Conservation (phyloP, 1,284 basidiomycete genomes). For the Ustilago trichophora region DNA sequence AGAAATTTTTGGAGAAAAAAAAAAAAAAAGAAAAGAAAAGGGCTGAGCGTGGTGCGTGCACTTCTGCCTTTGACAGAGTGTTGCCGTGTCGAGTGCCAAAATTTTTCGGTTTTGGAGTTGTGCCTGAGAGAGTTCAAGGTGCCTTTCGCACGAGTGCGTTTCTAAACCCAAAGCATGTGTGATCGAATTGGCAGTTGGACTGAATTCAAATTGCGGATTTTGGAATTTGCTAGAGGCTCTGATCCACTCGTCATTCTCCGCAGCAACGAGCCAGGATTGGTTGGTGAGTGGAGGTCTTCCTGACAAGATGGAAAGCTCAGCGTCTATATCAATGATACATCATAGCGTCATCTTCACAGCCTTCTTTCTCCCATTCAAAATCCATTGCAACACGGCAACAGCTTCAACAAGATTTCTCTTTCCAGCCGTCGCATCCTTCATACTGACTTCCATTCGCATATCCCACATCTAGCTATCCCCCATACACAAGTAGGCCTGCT, state of each 20-base stretch:
- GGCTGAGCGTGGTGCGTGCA: background rate
- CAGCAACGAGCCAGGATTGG: background rate
- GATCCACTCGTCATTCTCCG: background rate
- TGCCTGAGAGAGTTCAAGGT: no score
- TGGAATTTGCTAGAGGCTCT: background rate
- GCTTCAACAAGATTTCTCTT: background rate
- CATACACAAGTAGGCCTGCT: no score
- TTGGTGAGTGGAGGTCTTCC: background rate
- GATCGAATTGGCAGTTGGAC: background rate
- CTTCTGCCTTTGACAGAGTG: background rate
- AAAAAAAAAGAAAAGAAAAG: slow-evolving; percentile 1
- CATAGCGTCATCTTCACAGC: background rate
- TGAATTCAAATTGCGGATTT: background rate
- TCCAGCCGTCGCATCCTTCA: background rate
- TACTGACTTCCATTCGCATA: background rate
- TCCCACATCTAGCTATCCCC: background rate
- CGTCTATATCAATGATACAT: background rate
- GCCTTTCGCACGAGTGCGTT: background rate
- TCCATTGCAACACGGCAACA: background rate
- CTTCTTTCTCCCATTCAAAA: background rate
- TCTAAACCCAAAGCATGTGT: background rate
- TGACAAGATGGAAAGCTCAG: background rate
- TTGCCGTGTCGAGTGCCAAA: background rate
- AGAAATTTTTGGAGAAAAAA: slow-evolving; percentile 3
- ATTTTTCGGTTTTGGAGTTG: background rate